Conservation (phyloP, 1,139 yeast genomes). For the Yamadazyma dushanensis region DNA sequence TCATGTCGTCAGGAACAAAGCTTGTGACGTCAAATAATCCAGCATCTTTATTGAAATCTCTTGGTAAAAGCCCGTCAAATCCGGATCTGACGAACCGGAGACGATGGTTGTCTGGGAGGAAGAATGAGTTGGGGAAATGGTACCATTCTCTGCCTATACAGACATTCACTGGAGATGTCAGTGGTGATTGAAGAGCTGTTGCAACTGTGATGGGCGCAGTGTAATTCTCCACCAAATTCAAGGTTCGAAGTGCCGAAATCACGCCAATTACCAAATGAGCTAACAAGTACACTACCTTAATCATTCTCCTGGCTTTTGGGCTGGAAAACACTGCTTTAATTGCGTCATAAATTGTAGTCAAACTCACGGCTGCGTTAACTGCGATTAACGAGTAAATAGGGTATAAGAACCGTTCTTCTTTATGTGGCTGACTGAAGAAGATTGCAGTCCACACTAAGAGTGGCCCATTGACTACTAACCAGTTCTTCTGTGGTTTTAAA, state of each 20-base stretch:
- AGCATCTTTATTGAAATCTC: constrained; percentile 64
- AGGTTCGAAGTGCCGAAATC: constrained; percentile 38
- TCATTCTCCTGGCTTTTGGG: constrained; percentile 18
- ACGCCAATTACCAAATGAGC: constrained; percentile 10
- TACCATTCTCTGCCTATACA: constrained; percentile 97
- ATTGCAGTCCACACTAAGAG: constrained; percentile 65
- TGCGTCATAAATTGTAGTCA: constrained; percentile 13
- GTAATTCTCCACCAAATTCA: constrained; percentile 53
- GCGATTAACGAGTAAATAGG: constrained; percentile 76
- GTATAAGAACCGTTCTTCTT: constrained; percentile 88
- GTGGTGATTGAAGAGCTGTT: constrained; percentile 10
- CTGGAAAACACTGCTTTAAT: constrained; percentile 4
- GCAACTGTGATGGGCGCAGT: constrained; percentile 52
- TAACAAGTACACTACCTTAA: background rate
- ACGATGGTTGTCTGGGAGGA: constrained; percentile 61
- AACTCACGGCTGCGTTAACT: constrained; percentile 60
- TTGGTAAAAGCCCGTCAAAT: constrained; percentile 85
- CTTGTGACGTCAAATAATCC: constrained; percentile 31
- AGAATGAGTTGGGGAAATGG: constrained; percentile 85
- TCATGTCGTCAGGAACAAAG: constrained; percentile 62
- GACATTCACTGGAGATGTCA: constrained; percentile 42
- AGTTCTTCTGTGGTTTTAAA: constrained; percentile 14
- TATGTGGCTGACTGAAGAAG: constrained; percentile 79
- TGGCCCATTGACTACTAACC: constrained; percentile 24
- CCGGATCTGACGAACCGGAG: constrained; percentile 72